These are phyloP conservation scores for Yamadazyma paraphyllophila DNA, from an alignment of 805 yeast species.

Conservation along the genomic window DNA sequence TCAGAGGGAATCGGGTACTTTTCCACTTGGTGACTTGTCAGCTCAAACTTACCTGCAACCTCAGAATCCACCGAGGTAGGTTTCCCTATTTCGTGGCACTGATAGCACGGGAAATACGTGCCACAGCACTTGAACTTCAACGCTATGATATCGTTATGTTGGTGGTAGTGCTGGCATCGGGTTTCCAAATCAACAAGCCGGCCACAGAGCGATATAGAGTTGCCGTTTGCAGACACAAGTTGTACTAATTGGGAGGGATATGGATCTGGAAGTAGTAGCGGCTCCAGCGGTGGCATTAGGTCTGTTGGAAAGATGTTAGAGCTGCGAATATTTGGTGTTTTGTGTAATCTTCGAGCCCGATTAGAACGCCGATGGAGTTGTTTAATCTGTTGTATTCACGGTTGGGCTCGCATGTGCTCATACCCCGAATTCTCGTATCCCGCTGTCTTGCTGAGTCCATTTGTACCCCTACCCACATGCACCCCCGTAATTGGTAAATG, in stretches of 20 bases:
- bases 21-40: slow-evolving; percentile 7
- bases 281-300: too few species aligned
- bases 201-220: slow-evolving; percentile 7
- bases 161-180: slow-evolving; percentile 38
- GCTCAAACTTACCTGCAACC: too few species aligned
- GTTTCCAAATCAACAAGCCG: slow-evolving; percentile 28
- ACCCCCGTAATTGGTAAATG: background rate
- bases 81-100: slow-evolving; percentile 30
- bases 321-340: too few species aligned
- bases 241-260: background rate
- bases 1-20: slow-evolving; percentile 12
- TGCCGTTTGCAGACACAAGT: slow-evolving; percentile 1
- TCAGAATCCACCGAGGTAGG: too few species aligned
- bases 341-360: too few species aligned
- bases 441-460: too few species aligned
- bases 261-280: background rate
- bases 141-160: slow-evolving; percentile 36
- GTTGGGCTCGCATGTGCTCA: too few species aligned
- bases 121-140: slow-evolving; percentile 39
- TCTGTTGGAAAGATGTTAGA: too few species aligned
- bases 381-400: too few species aligned
- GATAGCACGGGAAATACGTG: slow-evolving; percentile 36
- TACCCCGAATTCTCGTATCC: too few species aligned
- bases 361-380: too few species aligned
- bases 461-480: background rate